Percentiles rank a stretch among this genome's conserved stretches.
phyloP scores from a whole-genome alignment of 2,329 filamentous ascomycete species.

The Colletotrichum plurivorum region DNA sequence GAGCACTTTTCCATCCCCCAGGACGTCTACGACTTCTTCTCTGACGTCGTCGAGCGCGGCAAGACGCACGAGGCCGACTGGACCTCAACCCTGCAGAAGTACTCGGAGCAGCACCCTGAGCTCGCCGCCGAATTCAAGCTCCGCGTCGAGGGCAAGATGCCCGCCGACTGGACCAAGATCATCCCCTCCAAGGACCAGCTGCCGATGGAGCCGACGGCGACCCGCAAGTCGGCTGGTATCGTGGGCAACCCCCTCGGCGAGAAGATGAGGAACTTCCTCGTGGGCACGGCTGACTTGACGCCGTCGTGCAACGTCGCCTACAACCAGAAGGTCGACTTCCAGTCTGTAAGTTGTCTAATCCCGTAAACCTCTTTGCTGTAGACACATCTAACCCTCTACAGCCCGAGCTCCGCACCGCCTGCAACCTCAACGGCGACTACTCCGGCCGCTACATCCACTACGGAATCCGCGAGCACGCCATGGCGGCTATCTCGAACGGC shows the following conservation, averaged over 20 bases:
- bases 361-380: background rate
- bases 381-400: conserved; percentile 29
- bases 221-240: conserved; percentile 63
- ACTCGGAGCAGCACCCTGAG: conserved; percentile 61
- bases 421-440: conserved; percentile 68
- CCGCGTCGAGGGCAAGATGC: conserved; percentile 61
- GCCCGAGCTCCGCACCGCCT: conserved; percentile 54
- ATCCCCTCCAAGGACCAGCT: conserved; percentile 61
- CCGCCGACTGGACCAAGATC: conserved; percentile 61
- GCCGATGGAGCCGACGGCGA: conserved; percentile 61
- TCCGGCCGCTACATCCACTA: conserved; percentile 70
- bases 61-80: conserved; percentile 61
- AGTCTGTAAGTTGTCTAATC: conserved; percentile 50
- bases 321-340: conserved; percentile 65
- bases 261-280: conserved; percentile 62
- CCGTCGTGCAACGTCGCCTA: conserved; percentile 69
- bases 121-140: conserved; percentile 62
- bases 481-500: conserved; percentile 70
- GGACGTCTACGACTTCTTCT: conserved; percentile 65
- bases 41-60: conserved; percentile 58
- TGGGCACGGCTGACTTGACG: conserved; percentile 66
- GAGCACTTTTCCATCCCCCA: conserved; percentile 54
- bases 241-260: conserved; percentile 66
- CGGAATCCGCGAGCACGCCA: conserved; percentile 73
- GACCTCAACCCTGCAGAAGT: conserved; percentile 57